Evolutionary conservation across 1,284 basidiomycete genomes (phyloP), one percentile per base, ranked within the genome.

Genomic region (Inonotus obliquus): DNA sequence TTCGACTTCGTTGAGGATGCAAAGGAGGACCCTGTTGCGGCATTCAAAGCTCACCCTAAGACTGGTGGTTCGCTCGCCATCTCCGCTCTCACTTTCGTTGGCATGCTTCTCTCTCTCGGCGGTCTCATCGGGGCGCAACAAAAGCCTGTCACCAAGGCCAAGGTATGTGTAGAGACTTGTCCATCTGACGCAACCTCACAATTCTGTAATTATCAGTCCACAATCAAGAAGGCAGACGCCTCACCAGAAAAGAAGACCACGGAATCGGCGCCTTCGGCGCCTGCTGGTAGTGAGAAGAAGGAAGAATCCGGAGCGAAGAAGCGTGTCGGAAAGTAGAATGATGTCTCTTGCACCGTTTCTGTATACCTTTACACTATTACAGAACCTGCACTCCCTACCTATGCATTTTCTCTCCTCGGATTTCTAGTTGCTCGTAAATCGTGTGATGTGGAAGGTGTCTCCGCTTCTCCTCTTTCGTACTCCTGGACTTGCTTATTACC

Each of bases 41-140:
- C 93, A 14, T 82, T 94, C 80, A 89, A 88, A 79, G 78, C 85
- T 35, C 84, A 91, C 67, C 94, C 94, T 59, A 89, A 94, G 75
- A 92, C 91, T 61, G 93, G 87, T 68, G 89, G 82, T 59, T 89
- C 85, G 65, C 79, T 96, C 65, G 80, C 79, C 64, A 87, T 86
- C 63, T 84, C 82, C 55, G 69, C 92, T 59, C 79, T 95, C 69
- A 92, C 89, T 49, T 72, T 96, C 68, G 82, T 97, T 71, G 90
- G 89, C 63, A 86, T 96, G 84, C 75, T 97, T 67, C 89, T 86
- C 66, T 83, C 85, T 57, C 76, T 94, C 69, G 82, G 92, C 64
- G 88, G 92, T 61, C 77, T 95, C 70, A 81, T 93, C 72, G 88
- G 91, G 65, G 81, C 80, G 60, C 78, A 81, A 58, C 82, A 87